Evolutionary conservation across 768 basidiomycete species (phyloP).

Genomic region (Lyophyllum shimeji): DNA sequence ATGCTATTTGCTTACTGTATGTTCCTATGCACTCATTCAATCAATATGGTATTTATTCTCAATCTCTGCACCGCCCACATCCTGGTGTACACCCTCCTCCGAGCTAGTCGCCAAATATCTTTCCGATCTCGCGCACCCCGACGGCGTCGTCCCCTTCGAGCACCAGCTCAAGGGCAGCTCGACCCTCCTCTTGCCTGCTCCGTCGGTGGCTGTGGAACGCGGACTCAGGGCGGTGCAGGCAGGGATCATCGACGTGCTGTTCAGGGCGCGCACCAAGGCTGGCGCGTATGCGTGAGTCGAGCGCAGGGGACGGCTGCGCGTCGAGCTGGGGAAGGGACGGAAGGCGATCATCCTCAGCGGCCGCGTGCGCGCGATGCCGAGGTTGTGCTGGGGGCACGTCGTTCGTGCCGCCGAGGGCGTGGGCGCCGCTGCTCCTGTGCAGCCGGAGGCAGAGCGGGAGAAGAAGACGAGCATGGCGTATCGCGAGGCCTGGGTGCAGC

Average conservation of each 20-base stretch:
- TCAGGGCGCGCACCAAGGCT: conserved; percentile 72
- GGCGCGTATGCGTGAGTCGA: conserved; percentile 85
- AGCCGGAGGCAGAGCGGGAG: conserved; percentile 3
- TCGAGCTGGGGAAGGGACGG: conserved; percentile 91
- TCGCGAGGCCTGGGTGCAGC: conserved; percentile 62
- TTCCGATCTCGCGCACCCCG: conserved; percentile 82
- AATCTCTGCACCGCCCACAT: conserved; percentile 67
- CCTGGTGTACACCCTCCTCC: conserved; percentile 82
- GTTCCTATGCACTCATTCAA: no score
- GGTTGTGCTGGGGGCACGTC: conserved; percentile 60
- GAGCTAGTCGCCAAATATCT: conserved; percentile 82
- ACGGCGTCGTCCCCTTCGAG: conserved; percentile 88
- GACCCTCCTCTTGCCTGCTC: conserved; percentile 16
- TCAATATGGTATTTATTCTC: no score
- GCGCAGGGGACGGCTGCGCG: conserved; percentile 82
- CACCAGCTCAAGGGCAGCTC: conserved; percentile 84
- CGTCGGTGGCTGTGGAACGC: not conserved
- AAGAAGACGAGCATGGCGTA: conserved; percentile 16
- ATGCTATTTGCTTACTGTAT: no score
- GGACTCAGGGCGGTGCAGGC: conserved; percentile 25
- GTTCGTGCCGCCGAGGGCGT: conserved; percentile 11
- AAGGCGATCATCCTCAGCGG: conserved; percentile 94
- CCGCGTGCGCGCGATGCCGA: conserved; percentile 66
- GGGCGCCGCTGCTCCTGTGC: not conserved
- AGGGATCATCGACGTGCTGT: conserved; percentile 78